Conservation (phyloP, 75 land plant species). For the Ceratopteris richardii region DNA sequence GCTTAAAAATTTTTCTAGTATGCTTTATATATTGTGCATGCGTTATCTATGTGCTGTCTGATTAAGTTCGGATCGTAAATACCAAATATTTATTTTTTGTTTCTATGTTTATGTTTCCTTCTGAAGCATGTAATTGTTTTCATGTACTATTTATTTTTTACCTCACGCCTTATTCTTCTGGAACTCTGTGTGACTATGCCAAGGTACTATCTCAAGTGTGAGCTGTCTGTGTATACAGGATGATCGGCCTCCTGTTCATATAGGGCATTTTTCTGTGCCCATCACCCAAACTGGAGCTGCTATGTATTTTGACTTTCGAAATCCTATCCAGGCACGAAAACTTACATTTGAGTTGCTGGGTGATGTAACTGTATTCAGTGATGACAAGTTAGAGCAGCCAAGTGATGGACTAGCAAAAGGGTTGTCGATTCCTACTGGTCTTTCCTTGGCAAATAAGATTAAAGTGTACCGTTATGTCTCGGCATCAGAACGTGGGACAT, state of each 20-base stretch:
- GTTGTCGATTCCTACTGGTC: constrained; percentile 46
- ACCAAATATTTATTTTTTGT: background rate
- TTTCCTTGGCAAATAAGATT: constrained; percentile 67
- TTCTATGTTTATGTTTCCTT: no score
- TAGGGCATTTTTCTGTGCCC: constrained; percentile 74
- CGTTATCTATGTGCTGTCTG: no score
- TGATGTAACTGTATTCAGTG: constrained; percentile 70
- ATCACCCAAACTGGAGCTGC: constrained; percentile 54
- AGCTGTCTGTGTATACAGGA: constrained; percentile 56
- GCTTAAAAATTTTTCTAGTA: no score
- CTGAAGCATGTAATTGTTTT: no score
- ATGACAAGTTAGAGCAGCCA: constrained; percentile 51
- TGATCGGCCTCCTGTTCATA: constrained; percentile 29
- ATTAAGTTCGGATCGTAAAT: no score
- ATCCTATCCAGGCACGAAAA: constrained; percentile 36
- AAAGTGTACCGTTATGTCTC: constrained; percentile 80
- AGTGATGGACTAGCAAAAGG: constrained; percentile 36
- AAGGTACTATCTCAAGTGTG: no score
- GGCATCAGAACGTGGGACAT: constrained; percentile 66
- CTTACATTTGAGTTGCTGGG: constrained; percentile 72
- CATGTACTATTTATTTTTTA: background rate
- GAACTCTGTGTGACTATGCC: no score
- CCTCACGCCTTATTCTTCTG: background rate
- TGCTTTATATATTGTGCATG: no score
- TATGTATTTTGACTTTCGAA: constrained; percentile 82